Evolutionary conservation across 2,329 filamentous ascomycete species (phyloP), one percentile per base, ranked within the genome.

Genomic region (Fusarium armeniacum): DNA sequence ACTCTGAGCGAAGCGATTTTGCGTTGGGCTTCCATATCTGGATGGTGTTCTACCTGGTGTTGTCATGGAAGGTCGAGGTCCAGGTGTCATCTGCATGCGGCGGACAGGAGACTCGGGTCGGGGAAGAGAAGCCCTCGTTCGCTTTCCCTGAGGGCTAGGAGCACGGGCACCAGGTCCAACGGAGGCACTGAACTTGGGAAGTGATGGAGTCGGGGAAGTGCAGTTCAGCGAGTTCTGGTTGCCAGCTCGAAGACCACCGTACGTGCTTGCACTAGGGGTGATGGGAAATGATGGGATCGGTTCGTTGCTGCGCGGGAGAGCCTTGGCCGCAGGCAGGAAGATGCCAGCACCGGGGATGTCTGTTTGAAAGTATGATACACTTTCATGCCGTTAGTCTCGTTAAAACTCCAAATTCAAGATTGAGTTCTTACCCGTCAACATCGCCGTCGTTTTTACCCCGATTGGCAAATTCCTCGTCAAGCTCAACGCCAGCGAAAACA

Each of bases 371-470:
- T 99, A 99, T 35, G 84, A 88, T 50, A 90, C 77, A 59, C 89
- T 91, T 76, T 38, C 18, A 26, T 33, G 16, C 30, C 45, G 46
- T 63, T 54, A 57, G 65, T 43, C 22, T 26, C 44, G 7, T 51
- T 20, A 8, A 12, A 28, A 28, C 15, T 6, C 24, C 43, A n/a
- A 54, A 9, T 28, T 32, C 3, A n/a, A 44, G 22, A 22, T n/a
- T 22, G 18, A 36, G 12, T 46, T 45, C 88, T 81, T 85, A 95
- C 93, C 95, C 96, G 73, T 98, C 95, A 57, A 98, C 96, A 79
- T 97, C 94, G 69, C 96, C 96, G 75, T 88, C 97, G 77, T 99
- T 99, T 85, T 99, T 99, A 35, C 96, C 96, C 77, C 91, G 89
- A 53, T 86, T 80, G 35, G 94, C 92, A 82, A 91, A 97, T 72